A percentile compares a stretch with the other conserved stretches of the same genome.
These are phyloP conservation scores for Syzygium jambos DNA, from an alignment of 345 rosid species.

Conservation along the genomic window DNA sequence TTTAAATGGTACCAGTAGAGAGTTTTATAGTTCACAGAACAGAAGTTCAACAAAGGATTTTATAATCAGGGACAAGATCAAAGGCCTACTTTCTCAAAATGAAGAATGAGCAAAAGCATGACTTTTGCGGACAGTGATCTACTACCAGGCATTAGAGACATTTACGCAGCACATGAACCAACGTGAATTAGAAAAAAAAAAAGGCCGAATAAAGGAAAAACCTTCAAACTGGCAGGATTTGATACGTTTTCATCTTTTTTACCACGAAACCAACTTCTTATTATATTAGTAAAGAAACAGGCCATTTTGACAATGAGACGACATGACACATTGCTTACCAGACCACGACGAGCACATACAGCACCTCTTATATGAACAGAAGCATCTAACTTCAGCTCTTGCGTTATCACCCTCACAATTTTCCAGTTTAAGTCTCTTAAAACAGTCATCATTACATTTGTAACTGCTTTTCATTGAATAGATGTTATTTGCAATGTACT, in stretches of 20 bases:
- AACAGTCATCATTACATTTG: not conserved
- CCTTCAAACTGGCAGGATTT: not conserved
- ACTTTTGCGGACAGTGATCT: not conserved
- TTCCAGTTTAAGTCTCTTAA: not conserved
- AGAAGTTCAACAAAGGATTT: not conserved
- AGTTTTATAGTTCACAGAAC: not conserved
- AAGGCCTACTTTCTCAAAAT: not conserved
- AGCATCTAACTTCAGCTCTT: not conserved
- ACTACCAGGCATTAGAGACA: not conserved
- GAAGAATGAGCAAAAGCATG: not conserved
- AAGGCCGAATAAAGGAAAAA: not conserved
- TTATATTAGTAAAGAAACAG: not conserved
- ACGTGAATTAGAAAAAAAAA: not conserved
- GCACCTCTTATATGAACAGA: not conserved
- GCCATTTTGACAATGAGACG: not conserved
- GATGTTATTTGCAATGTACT: not conserved
- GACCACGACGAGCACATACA: not conserved
- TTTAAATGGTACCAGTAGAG: not conserved
- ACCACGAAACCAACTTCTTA: not conserved
- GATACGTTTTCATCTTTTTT: not conserved
- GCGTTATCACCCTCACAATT: not conserved
- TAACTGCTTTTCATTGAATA: not conserved
- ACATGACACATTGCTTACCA: not conserved
- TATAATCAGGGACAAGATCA: not conserved
- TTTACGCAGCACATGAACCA: not conserved